phyloP scores from a whole-genome alignment of 352 stramenopile genomes.

The Phytophthora lateralis region DNA sequence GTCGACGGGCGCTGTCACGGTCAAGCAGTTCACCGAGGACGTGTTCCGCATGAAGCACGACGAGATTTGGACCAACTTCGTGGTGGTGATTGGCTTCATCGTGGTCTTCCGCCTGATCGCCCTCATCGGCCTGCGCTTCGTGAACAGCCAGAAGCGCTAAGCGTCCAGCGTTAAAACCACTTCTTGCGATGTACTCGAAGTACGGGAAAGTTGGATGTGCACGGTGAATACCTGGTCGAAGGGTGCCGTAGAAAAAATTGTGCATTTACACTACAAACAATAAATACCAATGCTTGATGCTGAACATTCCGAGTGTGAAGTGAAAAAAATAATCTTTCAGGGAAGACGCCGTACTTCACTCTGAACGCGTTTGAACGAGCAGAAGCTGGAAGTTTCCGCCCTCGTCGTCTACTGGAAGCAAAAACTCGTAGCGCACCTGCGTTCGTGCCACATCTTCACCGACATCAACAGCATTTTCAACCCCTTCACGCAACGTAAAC shows the following conservation, averaged over 20 bases:
- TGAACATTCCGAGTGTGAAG: no score
- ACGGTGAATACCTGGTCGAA: no score
- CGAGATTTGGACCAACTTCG: conserved; percentile 47
- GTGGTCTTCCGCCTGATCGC: conserved; percentile 47
- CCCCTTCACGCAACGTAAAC: conserved; percentile 43
- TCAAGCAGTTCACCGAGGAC: conserved; percentile 51
- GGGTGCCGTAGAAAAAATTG: no score
- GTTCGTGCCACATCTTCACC: conserved; percentile 11
- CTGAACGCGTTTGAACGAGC: conserved; percentile 24
- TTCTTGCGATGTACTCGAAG: no score
- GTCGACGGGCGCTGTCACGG: conserved; percentile 27
- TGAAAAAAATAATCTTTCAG: no score
- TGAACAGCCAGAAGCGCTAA: conserved; percentile 60
- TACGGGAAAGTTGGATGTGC: no score
- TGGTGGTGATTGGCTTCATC: conserved; percentile 44
- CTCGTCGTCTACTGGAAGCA: conserved; percentile 12
- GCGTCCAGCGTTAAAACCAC: neutral
- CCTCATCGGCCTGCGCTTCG: conserved; percentile 48
- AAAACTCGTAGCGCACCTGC: conserved; percentile 45
- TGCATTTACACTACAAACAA: no score
- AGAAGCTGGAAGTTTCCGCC: conserved; percentile 44
- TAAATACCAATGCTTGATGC: no score
- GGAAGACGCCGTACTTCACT: neutral
- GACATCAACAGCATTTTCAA: conserved; percentile 16
- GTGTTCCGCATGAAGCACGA: conserved; percentile 60